Base-by-base conservation (phyloP, 2,329 filamentous ascomycete species). In the Penicillium expansum region DNA sequence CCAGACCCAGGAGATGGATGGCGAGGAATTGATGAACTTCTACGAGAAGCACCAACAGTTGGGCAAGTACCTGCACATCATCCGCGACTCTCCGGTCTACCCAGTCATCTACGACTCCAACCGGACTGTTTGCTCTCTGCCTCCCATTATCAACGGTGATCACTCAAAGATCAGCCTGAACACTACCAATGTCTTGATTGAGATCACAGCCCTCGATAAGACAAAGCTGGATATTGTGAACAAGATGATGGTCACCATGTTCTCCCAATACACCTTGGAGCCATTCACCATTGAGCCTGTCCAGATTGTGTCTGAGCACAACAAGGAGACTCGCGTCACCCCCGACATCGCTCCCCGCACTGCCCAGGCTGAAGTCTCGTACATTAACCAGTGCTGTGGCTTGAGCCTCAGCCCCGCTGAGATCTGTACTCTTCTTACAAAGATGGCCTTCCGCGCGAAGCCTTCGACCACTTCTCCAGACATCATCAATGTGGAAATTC, bases 171-270 rank as follows among this genome's bases (percentile, higher is more conserved):
- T 99, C 73, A 91, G 87, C 8, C 79, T 95, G 43, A 80, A 95
- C 72, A 97, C 92, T 57, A 93, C 84, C 71, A 97, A 99, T 70
- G 86, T 99, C 70, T 90, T 99, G 76, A 95, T 99, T 74, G 94
- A 99, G 77, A 92, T 96, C 69, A 99, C 94, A 8, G 95, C 92
- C 39, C 93, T 92, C 39, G 94, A 99, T 74, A 87, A 89, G 72
- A 99, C 95, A 29, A 99, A 99, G 80, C 84, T 97, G 43, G 92
- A 97, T 67, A 91, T 99, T 63, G 93, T 97, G 59, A 91, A 89
- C 77, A 92, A 96, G 74, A 96, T 97, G 71, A 88, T 99, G 74
- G 90, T 96, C 41, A 86, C 93, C 69, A 99, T 99, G 93, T 99
- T 99, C 82, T 95, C 90, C 44, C 84, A 87, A 71, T 96, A 97